A percentile compares a stretch with the other conserved stretches of the same genome.
These are phyloP conservation scores for Candida insectalens DNA, from an alignment of 805 yeast species.

Conservation along the genomic window DNA sequence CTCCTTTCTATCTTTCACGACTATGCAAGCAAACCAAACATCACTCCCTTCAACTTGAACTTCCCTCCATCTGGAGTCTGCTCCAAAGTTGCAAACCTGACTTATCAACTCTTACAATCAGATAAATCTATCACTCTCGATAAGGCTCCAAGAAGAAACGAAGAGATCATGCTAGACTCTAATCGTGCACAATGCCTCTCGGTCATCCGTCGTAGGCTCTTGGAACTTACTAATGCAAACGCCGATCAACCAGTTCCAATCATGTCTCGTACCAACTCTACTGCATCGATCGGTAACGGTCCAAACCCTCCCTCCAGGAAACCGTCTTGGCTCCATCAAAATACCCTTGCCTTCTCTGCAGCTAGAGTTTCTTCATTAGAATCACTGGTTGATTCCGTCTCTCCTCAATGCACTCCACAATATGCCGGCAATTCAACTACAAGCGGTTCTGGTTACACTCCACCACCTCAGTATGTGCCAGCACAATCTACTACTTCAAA, in stretches of 20 bases:
- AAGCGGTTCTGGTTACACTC: no score
- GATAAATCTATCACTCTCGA: conserved; percentile 18
- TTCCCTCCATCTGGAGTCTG: conserved; percentile 64
- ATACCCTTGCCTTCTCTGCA: conserved; percentile 20
- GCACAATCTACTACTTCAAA: no score
- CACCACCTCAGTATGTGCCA: no score
- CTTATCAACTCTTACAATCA: conserved; percentile 24
- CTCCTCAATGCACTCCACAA: no score
- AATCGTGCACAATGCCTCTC: conserved; percentile 19
- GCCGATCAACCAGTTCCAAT: conserved; percentile 9
- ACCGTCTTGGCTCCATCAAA: conserved; percentile 28
- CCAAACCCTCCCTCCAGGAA: conserved; percentile 9
- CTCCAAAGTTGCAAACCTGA: conserved; percentile 48
- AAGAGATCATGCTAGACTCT: conserved; percentile 18
- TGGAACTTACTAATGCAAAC: conserved; percentile 20
- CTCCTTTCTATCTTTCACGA: conserved; percentile 37
- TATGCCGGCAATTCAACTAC: conserved; percentile 3
- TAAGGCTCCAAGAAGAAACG: conserved; percentile 13
- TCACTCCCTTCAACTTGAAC: conserved; percentile 56
- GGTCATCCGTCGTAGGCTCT: conserved; percentile 23
- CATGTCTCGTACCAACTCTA: conserved; percentile 20
- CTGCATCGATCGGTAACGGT: conserved; percentile 9
- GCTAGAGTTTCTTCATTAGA: conserved; percentile 25
- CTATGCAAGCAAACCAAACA: conserved; percentile 45
- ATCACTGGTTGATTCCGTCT: conserved; percentile 25